phyloP scores from a whole-genome alignment of 2,329 filamentous ascomycete species.

The Claviceps digitariae region DNA sequence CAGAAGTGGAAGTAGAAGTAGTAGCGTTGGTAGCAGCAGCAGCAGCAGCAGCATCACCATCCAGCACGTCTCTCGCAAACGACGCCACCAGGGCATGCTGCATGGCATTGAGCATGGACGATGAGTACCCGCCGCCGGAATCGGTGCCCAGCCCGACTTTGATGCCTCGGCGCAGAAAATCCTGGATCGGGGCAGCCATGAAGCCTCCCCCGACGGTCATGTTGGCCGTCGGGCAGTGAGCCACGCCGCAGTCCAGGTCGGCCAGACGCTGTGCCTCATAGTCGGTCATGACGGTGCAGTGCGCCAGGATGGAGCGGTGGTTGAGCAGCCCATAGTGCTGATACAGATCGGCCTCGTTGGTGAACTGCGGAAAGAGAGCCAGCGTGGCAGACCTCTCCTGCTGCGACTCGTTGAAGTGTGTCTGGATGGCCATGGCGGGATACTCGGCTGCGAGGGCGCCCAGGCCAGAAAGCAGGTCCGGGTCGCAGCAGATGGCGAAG shows the following conservation, averaged over 20 bases:
- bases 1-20: too few species aligned
- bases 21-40: too few species aligned
- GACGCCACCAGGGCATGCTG: slow-evolving; percentile 43
- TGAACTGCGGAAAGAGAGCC: slow-evolving; percentile 40
- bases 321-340: slow-evolving; percentile 39
- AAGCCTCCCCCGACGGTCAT: slow-evolving; percentile 49
- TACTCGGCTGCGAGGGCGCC: slow-evolving; percentile 37
- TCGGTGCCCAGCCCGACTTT: slow-evolving; percentile 57
- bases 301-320: slow-evolving; percentile 46
- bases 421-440: slow-evolving; percentile 43
- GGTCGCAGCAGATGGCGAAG: slow-evolving; percentile 47
- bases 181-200: slow-evolving; percentile 46
- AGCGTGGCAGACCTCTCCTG: slow-evolving; percentile 44
- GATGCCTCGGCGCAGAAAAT: slow-evolving; percentile 42
- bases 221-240: slow-evolving; percentile 52
- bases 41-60: too few species aligned
- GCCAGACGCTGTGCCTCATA: slow-evolving; percentile 37
- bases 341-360: slow-evolving; percentile 47
- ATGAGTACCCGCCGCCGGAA: slow-evolving; percentile 48
- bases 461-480: slow-evolving; percentile 38
- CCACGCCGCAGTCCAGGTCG: slow-evolving; percentile 40
- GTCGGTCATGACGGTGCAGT: slow-evolving; percentile 49
- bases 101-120: slow-evolving; percentile 44
- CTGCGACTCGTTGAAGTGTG: slow-evolving; percentile 52
- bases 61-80: slow-evolving; percentile 29